These are phyloP conservation scores for Fusarium succisae DNA, from an alignment of 2,329 filamentous ascomycete species.

Conservation along the genomic window DNA sequence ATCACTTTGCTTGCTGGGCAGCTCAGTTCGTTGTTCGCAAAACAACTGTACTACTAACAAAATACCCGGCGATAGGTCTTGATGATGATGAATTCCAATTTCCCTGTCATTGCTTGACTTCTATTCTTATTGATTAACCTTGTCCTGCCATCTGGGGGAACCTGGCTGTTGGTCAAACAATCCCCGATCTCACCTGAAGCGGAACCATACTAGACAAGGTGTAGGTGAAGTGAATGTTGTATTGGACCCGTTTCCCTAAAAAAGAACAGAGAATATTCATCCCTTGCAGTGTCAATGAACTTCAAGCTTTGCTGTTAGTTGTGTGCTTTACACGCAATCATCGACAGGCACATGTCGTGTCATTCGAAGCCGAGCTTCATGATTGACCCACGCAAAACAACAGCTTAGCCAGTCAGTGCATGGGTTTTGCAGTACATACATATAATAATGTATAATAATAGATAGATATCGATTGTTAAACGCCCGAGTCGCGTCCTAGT, in stretches of 20 bases:
- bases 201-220: constrained; percentile 37
- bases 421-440: background rate
- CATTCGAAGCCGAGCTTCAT: constrained; percentile 1
- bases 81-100: background rate
- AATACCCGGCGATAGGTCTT: background rate
- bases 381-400: constrained; percentile 20
- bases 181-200: constrained; percentile 43
- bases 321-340: constrained; percentile 15
- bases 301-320: background rate
- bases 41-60: background rate
- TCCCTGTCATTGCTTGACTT: constrained; percentile 18
- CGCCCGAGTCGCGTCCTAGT: constrained; percentile 11
- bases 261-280: constrained; percentile 30
- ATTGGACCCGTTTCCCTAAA: constrained; percentile 37
- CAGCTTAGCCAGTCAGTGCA: background rate
- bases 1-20: background rate
- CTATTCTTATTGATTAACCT: constrained; percentile 32
- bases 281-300: constrained; percentile 24
- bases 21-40: background rate
- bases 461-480: constrained; percentile 1
- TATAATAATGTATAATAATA: background rate
- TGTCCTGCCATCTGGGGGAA: constrained; percentile 39
- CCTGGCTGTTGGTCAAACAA: constrained; percentile 33
- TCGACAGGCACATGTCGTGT: background rate
- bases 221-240: constrained; percentile 19